Evolutionary conservation across 2,329 filamentous ascomycete genomes (phyloP), one percentile per base, ranked within the genome.

Genomic region (Cladobotryum protrusum): DNA sequence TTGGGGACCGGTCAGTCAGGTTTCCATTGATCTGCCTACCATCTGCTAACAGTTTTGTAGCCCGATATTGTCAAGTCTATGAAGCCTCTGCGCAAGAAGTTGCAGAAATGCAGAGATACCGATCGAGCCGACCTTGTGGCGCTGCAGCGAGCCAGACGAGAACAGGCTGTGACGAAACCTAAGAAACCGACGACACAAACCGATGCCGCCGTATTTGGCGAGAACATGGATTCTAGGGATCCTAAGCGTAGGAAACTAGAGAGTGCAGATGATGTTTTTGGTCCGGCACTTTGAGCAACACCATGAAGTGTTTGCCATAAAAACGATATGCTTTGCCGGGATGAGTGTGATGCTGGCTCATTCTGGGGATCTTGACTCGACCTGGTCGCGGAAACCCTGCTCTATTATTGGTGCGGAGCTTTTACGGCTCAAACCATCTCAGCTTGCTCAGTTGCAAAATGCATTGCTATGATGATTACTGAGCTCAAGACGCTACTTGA

Each of bases 71-170:
- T 66, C 47, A 70, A 69, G 41, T 61, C 63, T 3, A 74, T 82
- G 57, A 79, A 79, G 39, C 76, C 77, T 0, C 67, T 89, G 12
- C 76, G 82, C 14, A 82, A 78, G 67, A 90, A 89, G 63, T 72
- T 91, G n/a, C 81, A 79, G 53, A 80, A 77, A 58, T 91, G 87
- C 58, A 75, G 83, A 50, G 87, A 92, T 59, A 86, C 87, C 0
- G 84, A 88, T 57, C 81, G 87, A 49, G 81, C 78, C 40, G 85
- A 91, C 64, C 67, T 91, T 3, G 82, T 89, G 15, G 82, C 82
- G 43, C 69, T 87, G 45, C 83, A 87, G 59, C 77, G 78, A 55
- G 79, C 81, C 17, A 77, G 84, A 58, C 81, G 81, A 43, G 78
- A 83, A 58, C 71, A 76, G 52, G 69, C 68, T 1, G 67, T 70